These are phyloP conservation scores for Xylariaceae sp. DNA, from an alignment of 2,329 filamentous ascomycete genomes.

Conservation along the genomic window DNA sequence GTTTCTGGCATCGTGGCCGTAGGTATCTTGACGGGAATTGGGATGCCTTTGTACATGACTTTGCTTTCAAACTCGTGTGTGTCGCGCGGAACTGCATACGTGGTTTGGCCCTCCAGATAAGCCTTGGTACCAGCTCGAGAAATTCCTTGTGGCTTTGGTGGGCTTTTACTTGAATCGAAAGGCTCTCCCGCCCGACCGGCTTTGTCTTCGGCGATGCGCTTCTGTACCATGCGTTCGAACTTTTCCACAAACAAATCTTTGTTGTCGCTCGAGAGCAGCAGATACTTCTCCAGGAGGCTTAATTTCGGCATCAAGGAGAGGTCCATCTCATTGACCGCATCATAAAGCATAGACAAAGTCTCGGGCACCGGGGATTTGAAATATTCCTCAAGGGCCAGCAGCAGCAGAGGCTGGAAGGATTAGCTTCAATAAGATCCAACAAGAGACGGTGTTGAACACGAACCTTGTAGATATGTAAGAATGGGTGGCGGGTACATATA, in stretches of 20 bases:
- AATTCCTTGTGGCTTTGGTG: slow-evolving; percentile 45
- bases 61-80: slow-evolving; percentile 97
- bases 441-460: slow-evolving; percentile 23
- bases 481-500: slow-evolving; percentile 95
- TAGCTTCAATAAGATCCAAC: not conserved
- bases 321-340: slow-evolving; percentile 95
- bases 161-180: slow-evolving; percentile 46
- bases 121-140: slow-evolving; percentile 61
- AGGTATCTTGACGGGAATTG: slow-evolving; percentile 93
- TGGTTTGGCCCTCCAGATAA: slow-evolving; percentile 57
- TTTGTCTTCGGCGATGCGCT: slow-evolving; percentile 66
- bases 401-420: slow-evolving; percentile 65
- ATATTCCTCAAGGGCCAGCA: slow-evolving; percentile 92
- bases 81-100: slow-evolving; percentile 79
- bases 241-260: slow-evolving; percentile 98
- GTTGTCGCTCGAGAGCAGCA: slow-evolving; percentile 85
- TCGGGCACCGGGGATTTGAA: slow-evolving; percentile 88
- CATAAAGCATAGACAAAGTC: slow-evolving; percentile 82
- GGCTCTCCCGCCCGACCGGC: slow-evolving; percentile 41
- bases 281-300: slow-evolving; percentile 75
- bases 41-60: slow-evolving; percentile 93
- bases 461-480: slow-evolving; percentile 97
- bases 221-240: slow-evolving; percentile 90
- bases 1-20: slow-evolving; percentile 92
- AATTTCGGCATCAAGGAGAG: slow-evolving; percentile 86